Evolutionary conservation across 345 rosid genomes (phyloP), one percentile per base, ranked within the genome.

Genomic region (Salix caprea): DNA sequence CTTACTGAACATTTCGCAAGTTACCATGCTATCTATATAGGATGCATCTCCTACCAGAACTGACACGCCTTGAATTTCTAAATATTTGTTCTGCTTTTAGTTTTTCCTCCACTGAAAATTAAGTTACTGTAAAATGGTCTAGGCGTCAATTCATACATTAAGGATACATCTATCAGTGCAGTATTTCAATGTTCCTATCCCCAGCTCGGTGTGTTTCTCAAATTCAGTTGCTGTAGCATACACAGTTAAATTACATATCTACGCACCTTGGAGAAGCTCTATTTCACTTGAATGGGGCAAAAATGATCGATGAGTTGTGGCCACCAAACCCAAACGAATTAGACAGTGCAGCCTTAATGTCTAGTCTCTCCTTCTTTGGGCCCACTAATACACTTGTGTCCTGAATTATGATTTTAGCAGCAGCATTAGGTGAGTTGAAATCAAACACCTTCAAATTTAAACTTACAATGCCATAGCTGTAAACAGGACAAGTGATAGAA

Each of bases 271-370:
- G 23, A 39, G 39, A 16, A 21, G 66, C 30, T 26, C 40, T 65
- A 56, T 24, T 76, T 88, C 79, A 89, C 85, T 92, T 87, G 95
- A 87, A 90, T 19, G 98, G 98, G n/a, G 91, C 91, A 80, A 94
- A 91, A 81, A 94, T 83, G 76, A 94, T 92, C 10, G 97, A 92
- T n/a, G 97, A 92, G 87, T 94, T 94, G 85, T 94, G 98, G 76
- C 97, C 98, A 37, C 98, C 98, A 76, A 92, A 91, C 72, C 97
- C 98, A 66, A 94, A 94, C 14, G 98, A 92, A 77, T 92, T 94
- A 36, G 97, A 94, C 72, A 94, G 81, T 40, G 97, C 98, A 37
- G 88, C 97, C 89, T 88, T 94, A 18, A 94, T 77, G 60, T 94
- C 84, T 78, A 92, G 70, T 52, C 90, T 90, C 88, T 94, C 98